These are phyloP conservation scores for Fusarium sterilihyphosum DNA, from an alignment of 2,329 filamentous ascomycete genomes.

Conservation along the genomic window DNA sequence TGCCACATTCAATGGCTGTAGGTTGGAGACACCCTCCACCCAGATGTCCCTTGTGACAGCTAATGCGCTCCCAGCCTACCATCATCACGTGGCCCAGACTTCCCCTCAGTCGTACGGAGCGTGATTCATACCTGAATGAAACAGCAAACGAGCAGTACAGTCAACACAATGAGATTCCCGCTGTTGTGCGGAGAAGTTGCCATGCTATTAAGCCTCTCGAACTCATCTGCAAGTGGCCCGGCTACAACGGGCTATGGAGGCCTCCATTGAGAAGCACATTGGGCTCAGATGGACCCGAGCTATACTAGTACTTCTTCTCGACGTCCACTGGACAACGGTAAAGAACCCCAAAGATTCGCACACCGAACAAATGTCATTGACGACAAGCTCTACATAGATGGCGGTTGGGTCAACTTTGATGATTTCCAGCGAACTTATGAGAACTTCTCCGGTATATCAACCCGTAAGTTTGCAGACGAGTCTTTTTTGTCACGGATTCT, in stretches of 20 bases:
- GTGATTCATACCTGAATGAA: too few species aligned
- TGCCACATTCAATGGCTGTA: too few species aligned
- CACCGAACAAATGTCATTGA: background rate
- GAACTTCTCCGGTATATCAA: background rate
- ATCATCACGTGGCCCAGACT: too few species aligned
- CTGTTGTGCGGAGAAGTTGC: too few species aligned
- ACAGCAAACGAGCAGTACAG: too few species aligned
- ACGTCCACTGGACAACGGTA: fast-evolving
- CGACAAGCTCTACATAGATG: background rate
- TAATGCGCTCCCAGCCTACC: too few species aligned
- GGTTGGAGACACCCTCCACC: too few species aligned
- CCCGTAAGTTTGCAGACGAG: fast-evolving
- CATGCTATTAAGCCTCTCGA: too few species aligned
- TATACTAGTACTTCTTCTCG: background rate
- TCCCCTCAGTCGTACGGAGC: too few species aligned
- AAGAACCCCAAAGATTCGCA: background rate
- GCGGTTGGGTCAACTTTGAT: conserved; percentile 6
- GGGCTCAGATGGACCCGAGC: background rate
- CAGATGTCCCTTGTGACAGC: too few species aligned
- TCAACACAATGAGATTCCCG: too few species aligned
- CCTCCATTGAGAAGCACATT: background rate
- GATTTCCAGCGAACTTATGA: conserved; percentile 1
- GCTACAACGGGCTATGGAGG: background rate
- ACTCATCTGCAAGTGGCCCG: too few species aligned
- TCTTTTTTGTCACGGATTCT: background rate